Evolutionary conservation across 768 basidiomycete species (phyloP), one percentile per base, ranked within the genome.

Genomic region (Holtermannia corniformis): DNA sequence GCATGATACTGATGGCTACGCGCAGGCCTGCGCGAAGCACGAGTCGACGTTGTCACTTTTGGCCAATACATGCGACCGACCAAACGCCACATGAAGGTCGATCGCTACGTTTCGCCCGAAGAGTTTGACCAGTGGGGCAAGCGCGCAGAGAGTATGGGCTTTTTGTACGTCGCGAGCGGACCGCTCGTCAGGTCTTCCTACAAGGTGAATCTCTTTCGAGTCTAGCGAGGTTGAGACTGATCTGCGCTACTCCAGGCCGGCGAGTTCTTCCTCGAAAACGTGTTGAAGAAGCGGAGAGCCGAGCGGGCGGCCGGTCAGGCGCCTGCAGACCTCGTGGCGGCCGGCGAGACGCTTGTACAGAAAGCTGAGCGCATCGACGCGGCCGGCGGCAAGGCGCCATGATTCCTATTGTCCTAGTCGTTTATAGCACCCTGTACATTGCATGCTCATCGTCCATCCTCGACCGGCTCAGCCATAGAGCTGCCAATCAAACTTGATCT

Each of bases 31-130:
- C 84, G 93, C 42, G 83, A 83, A 59, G 76, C 82, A 44, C 80
- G 89, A 60, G 92, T 97, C 43, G 93, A 97, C 65, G 93, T 99
- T 4, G 90, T 99, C 24, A 99, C 95, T 1, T 97, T 99, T 69
- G 95, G 95, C 1, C 95, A 99, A 75, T 99, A 99, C 73, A 97
- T 99, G 95, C 85, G 95, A 46, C 95, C 95, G 5, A 96, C 95
- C 7, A 97, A 97, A 73, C 81, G 84, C 24, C 95, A 99, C 73
- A 97, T 99, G 95, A 99, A 97, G 73, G 95, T 99, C 10, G 85
- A 89, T 60, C 85, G 89, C 25, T 99, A 99, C 63, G 90, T 97
- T 21, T 82, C 88, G 55, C 95, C 95, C 1, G 80, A 81, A 3
- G 92, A 97, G 69, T 99, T 97, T 62, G 86, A 87, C 56, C 76